A percentile compares a stretch with the other conserved stretches of the same genome.
Evolutionary conservation across 2,329 filamentous ascomycete species (phyloP).

Genomic region (Cryphonectria carpinicola): DNA sequence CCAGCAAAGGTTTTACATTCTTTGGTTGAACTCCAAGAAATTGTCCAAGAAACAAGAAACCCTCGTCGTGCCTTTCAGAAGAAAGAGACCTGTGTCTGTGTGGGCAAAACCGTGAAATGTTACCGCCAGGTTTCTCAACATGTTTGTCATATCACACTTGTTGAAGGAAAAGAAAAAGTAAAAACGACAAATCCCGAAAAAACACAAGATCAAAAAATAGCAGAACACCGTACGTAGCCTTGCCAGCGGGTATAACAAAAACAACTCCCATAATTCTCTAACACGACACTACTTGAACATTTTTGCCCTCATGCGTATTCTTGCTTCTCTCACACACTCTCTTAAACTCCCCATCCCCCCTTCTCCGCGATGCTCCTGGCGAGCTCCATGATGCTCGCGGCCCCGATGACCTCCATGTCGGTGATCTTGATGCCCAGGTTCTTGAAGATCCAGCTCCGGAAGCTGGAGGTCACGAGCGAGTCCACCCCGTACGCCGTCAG

Average conservation of each 20-base stretch:
- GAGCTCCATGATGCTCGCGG: conserved; percentile 27
- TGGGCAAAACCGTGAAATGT: not conserved
- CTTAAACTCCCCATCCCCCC: conserved; percentile 18
- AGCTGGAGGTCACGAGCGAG: conserved; percentile 54
- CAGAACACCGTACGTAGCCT: not conserved
- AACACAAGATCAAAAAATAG: not conserved
- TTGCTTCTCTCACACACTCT: not conserved
- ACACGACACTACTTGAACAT: not conserved
- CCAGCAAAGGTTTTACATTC: too few relatives aligned
- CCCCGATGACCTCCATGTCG: conserved; percentile 49
- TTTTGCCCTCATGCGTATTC: not conserved
- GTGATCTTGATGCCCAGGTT: conserved; percentile 48
- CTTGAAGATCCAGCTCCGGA: conserved; percentile 55
- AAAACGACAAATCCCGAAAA: too few relatives aligned
- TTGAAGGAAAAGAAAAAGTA: not conserved
- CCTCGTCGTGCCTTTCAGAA: too few relatives aligned
- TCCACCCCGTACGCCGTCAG: conserved; percentile 50
- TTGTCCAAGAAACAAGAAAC: too few relatives aligned
- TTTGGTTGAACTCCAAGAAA: too few relatives aligned
- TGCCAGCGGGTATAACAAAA: not conserved
- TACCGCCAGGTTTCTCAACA: not conserved
- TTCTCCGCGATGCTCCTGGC: conserved; percentile 25
- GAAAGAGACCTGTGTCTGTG: too few relatives aligned
- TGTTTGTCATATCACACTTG: not conserved
- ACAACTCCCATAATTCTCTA: not conserved